phyloP scores from a whole-genome alignment of 1,284 basidiomycete genomes.

The Irpex sp. region DNA sequence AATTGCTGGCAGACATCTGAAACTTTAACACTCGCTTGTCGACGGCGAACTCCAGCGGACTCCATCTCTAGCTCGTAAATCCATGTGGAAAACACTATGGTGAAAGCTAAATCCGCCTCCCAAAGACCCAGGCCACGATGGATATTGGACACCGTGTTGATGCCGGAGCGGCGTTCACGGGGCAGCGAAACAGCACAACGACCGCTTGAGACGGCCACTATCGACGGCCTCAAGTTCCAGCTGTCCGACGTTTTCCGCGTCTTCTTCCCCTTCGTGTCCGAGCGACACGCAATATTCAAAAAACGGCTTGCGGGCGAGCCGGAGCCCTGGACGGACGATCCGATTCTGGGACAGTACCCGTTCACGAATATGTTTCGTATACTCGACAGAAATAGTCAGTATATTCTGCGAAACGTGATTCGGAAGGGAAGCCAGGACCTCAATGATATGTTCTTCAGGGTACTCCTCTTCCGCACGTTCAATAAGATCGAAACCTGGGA shows the following conservation, averaged over 20 bases:
- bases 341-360: constrained; percentile 28
- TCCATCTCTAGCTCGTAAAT: neutral
- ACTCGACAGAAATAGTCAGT: constrained; percentile 39
- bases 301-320: constrained; percentile 28
- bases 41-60: neutral
- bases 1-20: neutral
- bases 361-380: constrained; percentile 44
- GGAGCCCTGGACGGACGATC: constrained; percentile 36
- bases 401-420: constrained; percentile 37
- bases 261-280: constrained; percentile 33
- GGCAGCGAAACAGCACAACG: neutral
- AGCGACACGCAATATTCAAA: constrained; percentile 32
- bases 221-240: constrained; percentile 24
- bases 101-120: neutral
- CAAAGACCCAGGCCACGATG: neutral
- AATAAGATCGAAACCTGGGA: constrained; percentile 40
- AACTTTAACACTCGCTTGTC: neutral
- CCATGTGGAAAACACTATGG: neutral
- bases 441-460: constrained; percentile 38
- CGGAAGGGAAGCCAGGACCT: constrained; percentile 31
- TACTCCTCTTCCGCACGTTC: constrained; percentile 40
- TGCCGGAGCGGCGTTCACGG: neutral
- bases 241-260: constrained; percentile 30
- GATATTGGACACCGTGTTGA: neutral
- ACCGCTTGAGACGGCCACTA: constrained; percentile 12